A percentile compares a stretch with the other conserved stretches of the same genome.
Evolutionary conservation across 1,284 basidiomycete species (phyloP).

Genomic region (Puccinia horiana): DNA sequence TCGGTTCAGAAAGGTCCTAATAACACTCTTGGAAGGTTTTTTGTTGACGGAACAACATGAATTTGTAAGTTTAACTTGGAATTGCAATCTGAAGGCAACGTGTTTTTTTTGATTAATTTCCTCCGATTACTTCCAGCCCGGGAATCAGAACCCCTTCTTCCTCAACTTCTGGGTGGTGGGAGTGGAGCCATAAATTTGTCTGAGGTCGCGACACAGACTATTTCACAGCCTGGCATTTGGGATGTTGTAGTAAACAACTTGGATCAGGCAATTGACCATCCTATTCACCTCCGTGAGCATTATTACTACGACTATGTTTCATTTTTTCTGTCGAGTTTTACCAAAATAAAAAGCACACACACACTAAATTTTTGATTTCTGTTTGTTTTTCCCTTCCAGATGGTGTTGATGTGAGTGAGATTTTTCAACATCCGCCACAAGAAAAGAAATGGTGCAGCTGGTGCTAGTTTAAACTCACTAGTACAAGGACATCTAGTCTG

Average conservation of each 20-base stretch:
- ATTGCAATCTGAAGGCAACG: neutral
- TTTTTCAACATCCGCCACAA: neutral
- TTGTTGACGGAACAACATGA: constrained; percentile 45
- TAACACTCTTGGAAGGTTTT: constrained; percentile 31
- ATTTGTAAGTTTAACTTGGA: constrained; percentile 1
- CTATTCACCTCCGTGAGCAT: constrained; percentile 56
- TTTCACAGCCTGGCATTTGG: constrained; percentile 52
- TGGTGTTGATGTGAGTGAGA: constrained; percentile 12
- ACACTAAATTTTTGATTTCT: neutral
- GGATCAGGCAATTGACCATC: constrained; percentile 57
- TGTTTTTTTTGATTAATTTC: neutral
- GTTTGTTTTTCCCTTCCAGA: neutral
- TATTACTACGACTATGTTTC: neutral
- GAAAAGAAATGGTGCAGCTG: neutral
- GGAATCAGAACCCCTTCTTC: constrained; percentile 36
- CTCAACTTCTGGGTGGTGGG: constrained; percentile 17
- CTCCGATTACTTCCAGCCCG: constrained; percentile 40
- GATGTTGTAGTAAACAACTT: constrained; percentile 59
- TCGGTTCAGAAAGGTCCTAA: neutral
- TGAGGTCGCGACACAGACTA: constrained; percentile 36
- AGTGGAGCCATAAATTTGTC: constrained; percentile 33
- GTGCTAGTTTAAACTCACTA: neutral
- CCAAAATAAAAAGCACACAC: neutral
- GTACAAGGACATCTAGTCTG: neutral
- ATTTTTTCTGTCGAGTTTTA: neutral